phyloP scores from a whole-genome alignment of 2,329 filamentous ascomycete species.

The Alternaria gaisen region DNA sequence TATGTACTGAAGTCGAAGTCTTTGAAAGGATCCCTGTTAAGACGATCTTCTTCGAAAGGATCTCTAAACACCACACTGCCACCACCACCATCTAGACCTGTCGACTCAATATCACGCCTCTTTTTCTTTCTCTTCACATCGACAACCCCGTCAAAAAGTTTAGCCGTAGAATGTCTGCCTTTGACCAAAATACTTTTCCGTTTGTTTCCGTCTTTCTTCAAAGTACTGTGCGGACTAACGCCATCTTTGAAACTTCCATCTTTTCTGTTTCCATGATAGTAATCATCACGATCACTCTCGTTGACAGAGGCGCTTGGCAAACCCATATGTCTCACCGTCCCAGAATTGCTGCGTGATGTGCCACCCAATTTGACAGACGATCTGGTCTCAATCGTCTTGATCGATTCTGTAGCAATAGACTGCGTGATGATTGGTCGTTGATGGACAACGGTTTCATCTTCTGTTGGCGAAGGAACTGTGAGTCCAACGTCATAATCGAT shows the following conservation, averaged over 20 bases:
- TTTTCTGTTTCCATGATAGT: neutral
- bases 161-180: conserved; percentile 28
- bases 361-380: neutral
- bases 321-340: neutral
- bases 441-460: neutral
- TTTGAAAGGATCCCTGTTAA: neutral
- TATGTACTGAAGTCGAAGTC: neutral
- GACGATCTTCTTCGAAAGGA: neutral
- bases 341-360: neutral
- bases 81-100: neutral
- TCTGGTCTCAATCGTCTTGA: neutral
- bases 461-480: neutral
- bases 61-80: neutral
- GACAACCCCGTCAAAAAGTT: conserved; percentile 30
- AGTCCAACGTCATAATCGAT: conserved; percentile 23
- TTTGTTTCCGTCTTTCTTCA: conserved; percentile 12
- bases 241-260: conserved; percentile 5
- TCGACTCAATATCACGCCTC: neutral
- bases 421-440: conserved; percentile 7
- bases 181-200: conserved; percentile 21
- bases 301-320: no score
- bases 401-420: neutral
- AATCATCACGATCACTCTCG: neutral
- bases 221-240: neutral
- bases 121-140: conserved; percentile 1